Evolutionary conservation across 106 monocot species (phyloP), one percentile per base, ranked within the genome.

Genomic region (Amphibolis antarctica): DNA sequence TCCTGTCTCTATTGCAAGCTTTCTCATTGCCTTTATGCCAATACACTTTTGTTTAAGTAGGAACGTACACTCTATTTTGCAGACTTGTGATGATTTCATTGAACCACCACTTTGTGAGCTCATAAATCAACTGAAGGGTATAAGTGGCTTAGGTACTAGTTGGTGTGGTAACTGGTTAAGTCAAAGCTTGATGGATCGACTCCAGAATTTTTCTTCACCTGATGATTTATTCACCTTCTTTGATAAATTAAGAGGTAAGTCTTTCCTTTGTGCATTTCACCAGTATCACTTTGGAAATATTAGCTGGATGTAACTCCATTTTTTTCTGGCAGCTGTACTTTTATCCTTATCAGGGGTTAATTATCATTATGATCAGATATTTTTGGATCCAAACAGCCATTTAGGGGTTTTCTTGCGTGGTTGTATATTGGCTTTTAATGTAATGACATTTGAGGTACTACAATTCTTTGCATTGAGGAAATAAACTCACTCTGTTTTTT

Each of bases 201-300:
- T 96, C 1, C 75, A 58, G 0, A 56, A 73, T 0, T 63, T 89
- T 13, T 79, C 82, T 42, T 96, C 89, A 17, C 86, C 96, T n/a
- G 89, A 96, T 75, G 96, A 96, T 84, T 62, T 89, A 27, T 86
- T 86, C 54, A 90, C 82, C 67, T 90, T 96, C 66, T 96, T 96
- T 55, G 86, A 89, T 55, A 90, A 86, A 72, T 58, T 96, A 62
- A 78, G 82, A 76, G 79, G 93, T 94, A 71, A 60, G 28, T 22
- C 9, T n/a, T 49, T 17, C 13, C 10, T n/a, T n/a, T 3, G 3
- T 49, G 20, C 5, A 19, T 20, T 19, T 9, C 10, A 5, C 20
- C 21, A 22, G 22, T 53, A 21, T 1, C 17, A 0, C 22, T 53
- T 53, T 0, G 10, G 22, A 21, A 53, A 53, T 9, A 0, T 4